A percentile compares a stretch with the other conserved stretches of the same genome.
Conservation (phyloP, 441 rosid genomes). For the Adansonia gregorii region DNA sequence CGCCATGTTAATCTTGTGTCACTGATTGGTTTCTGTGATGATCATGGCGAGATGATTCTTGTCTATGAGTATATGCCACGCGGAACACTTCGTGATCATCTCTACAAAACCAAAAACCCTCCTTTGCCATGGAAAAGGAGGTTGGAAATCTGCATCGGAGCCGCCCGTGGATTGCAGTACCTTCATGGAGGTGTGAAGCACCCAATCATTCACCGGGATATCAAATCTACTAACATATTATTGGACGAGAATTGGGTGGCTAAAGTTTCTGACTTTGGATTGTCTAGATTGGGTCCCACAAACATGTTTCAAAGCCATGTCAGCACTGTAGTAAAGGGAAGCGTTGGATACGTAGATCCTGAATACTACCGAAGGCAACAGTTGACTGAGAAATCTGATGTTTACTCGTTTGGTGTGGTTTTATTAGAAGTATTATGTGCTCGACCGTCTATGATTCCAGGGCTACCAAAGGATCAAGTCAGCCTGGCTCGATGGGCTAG, state of each 20-base stretch:
- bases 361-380: conserved; percentile 56
- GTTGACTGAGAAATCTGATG: conserved; percentile 59
- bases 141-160: conserved; percentile 64
- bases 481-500: conserved; percentile 41
- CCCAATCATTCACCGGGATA: conserved; percentile 62
- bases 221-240: conserved; percentile 63
- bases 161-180: conserved; percentile 58
- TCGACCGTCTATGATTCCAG: conserved; percentile 32
- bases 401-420: conserved; percentile 51
- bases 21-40: conserved; percentile 61
- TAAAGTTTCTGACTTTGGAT: conserved; percentile 71
- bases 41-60: conserved; percentile 53
- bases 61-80: conserved; percentile 63
- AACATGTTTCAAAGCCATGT: conserved; percentile 40
- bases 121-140: conserved; percentile 60
- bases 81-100: conserved; percentile 57
- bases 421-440: conserved; percentile 46
- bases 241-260: conserved; percentile 58
- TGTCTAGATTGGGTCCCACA: conserved; percentile 53
- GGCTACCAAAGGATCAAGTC: conserved; percentile 27
- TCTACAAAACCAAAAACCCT: conserved; percentile 49
- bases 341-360: conserved; percentile 67
- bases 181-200: conserved; percentile 54
- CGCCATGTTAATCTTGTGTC: conserved; percentile 58
- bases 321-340: conserved; percentile 59